phyloP scores from a whole-genome alignment of 192 early-diverging fungal species.

The Bifiguratus adelaidae region DNA sequence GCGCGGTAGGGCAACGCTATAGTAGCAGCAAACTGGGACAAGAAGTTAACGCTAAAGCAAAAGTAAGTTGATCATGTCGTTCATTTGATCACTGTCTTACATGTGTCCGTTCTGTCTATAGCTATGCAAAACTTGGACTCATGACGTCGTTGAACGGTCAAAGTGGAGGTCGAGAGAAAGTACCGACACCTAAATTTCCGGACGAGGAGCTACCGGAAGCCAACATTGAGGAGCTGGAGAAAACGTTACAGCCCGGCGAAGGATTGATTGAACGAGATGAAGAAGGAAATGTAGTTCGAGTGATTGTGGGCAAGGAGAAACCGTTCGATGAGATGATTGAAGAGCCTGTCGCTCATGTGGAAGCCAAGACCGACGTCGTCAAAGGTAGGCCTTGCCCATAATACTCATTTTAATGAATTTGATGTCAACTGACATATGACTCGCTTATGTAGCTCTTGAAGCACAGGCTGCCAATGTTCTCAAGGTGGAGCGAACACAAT shows the following conservation, averaged over 20 bases:
- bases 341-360: slow-evolving; percentile 19
- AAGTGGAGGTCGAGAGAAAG: slow-evolving; percentile 38
- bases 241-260: slow-evolving; percentile 46
- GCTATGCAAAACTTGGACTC: slow-evolving; percentile 61
- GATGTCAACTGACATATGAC: neutral
- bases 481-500: slow-evolving; percentile 33
- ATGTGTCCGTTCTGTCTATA: slow-evolving; percentile 2
- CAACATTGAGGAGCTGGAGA: slow-evolving; percentile 41
- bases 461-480: slow-evolving; percentile 33
- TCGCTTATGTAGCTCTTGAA: slow-evolving; percentile 29
- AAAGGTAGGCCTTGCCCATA: slow-evolving; percentile 7
- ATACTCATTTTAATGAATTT: neutral
- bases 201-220: slow-evolving; percentile 30
- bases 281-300: slow-evolving; percentile 57
- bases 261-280: slow-evolving; percentile 79
- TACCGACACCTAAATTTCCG: slow-evolving; percentile 11
- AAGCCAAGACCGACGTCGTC: slow-evolving; percentile 42
- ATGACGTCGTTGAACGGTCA: slow-evolving; percentile 54
- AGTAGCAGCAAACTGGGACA: slow-evolving; percentile 61
- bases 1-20: slow-evolving; percentile 33
- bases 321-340: slow-evolving; percentile 29
- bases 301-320: slow-evolving; percentile 51
- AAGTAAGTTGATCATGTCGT: slow-evolving; percentile 29
- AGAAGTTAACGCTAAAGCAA: slow-evolving; percentile 48
- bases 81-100: neutral